Evolutionary conservation across 2,329 filamentous ascomycete species (phyloP).

Genomic region (Penicillium sp.): DNA sequence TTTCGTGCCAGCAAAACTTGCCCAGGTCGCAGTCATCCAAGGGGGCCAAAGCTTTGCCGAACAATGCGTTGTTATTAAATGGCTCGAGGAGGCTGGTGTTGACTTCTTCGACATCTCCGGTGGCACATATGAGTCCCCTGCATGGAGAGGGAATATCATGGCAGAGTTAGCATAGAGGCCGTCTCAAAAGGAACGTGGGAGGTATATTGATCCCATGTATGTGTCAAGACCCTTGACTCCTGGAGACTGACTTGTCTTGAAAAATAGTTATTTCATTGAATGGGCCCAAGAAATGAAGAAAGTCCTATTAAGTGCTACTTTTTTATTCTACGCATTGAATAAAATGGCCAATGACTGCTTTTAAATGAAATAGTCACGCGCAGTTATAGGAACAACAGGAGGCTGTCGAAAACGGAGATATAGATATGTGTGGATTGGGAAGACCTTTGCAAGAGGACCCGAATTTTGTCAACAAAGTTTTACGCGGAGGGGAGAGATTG

Average conservation of each 20-base stretch:
- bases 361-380: conserved; percentile 15
- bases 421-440: conserved; percentile 21
- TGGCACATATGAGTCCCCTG: conserved; percentile 20
- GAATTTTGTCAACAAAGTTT: conserved; percentile 19
- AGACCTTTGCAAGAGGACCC: conserved; percentile 19
- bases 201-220: conserved; percentile 1
- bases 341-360: background rate
- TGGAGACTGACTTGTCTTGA: background rate
- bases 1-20: background rate
- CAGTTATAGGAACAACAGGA: conserved; percentile 22
- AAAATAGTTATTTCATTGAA: conserved; percentile 18
- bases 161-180: conserved; percentile 1
- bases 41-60: conserved; percentile 20
- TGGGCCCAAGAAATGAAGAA: conserved; percentile 19
- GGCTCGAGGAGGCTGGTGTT: conserved; percentile 21
- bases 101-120: conserved; percentile 23
- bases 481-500: conserved; percentile 18
- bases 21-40: conserved; percentile 20
- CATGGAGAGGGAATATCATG: conserved; percentile 15
- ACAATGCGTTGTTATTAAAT: conserved; percentile 18
- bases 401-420: conserved; percentile 19
- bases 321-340: background rate
- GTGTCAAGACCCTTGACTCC: background rate
- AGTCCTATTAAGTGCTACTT: conserved; percentile 15
- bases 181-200: conserved; percentile 18